Base-by-base conservation (phyloP, 306 rosid species). In the Glycyrrhiza uralensis region DNA sequence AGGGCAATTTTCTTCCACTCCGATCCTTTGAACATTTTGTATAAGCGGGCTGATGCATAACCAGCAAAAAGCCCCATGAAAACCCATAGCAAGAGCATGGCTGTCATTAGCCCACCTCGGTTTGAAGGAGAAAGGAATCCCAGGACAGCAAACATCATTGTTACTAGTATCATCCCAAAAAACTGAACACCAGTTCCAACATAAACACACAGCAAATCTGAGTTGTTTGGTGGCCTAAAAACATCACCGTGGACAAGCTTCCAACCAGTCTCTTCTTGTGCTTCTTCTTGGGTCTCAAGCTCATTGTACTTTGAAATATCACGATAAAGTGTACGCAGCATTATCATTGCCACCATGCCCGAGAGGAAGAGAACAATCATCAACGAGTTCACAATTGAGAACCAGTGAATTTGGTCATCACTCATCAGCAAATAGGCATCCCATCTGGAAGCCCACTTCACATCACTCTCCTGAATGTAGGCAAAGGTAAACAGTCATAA, bases 391-490 rank as follows among this genome's bases (percentile, higher is more conserved):
- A 94, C 96, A 50, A 94, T 94, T 35, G 97, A 91, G 79, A 94
- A 94, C 96, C 98, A 91, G 83, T 91, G 98, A 76, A 94, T 94
- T 74, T 91, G 98, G 74, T 91, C 99, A 4, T 91, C 97, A 15
- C 78, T 91, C 97, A 94, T 94, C 71, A 94, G 76, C 72, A 91
- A 88, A 89, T 93, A 91, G 32, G 98, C 94, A 87, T 93, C 98
- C 97, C 98, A 93, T 80, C 98, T 81, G 69, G 97, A 93, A 62
- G 98, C 98, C 98, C 98, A 93, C 90, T 93, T 93, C 79, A 93
- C 98, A 58, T 87, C 90, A 84, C 97, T 94, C 80, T 82, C 91
- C 98, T 94, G 80, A 26, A 79, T 28, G 17, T 49, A 78, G 74
- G 42, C 59, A 69, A 51, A 52, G 74, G 70, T 50, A 42, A 39